Percentiles rank a stretch among this genome's conserved stretches.
Evolutionary conservation across 2,329 filamentous ascomycete genomes (phyloP).

Genomic region (Fusarium tuaranense): DNA sequence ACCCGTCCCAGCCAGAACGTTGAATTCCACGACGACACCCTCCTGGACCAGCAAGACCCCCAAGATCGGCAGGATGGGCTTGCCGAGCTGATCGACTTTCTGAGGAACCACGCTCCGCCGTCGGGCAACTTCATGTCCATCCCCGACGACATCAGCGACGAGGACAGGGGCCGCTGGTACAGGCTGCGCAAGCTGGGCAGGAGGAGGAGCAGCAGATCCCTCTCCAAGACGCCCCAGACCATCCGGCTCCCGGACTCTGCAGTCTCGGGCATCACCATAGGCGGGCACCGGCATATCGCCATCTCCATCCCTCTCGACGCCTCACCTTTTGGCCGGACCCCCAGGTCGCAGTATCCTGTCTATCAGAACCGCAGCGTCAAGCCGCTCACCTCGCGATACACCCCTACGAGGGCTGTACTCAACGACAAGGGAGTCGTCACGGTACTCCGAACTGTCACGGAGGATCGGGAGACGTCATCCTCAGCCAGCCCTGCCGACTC

Average conservation of each 20-base stretch:
- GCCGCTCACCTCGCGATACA: constrained; percentile 34
- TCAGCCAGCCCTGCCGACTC: constrained; percentile 25
- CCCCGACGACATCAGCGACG: constrained; percentile 46
- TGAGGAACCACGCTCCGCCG: constrained; percentile 62
- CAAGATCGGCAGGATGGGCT: constrained; percentile 43
- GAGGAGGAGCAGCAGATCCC: constrained; percentile 54
- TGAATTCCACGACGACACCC: constrained; percentile 37
- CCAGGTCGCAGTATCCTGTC: constrained; percentile 51
- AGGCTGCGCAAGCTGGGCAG: constrained; percentile 56
- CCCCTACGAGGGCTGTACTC: constrained; percentile 45
- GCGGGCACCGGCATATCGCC: constrained; percentile 68
- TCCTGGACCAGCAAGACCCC: constrained; percentile 32
- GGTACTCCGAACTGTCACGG: constrained; percentile 48
- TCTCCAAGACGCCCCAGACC: constrained; percentile 45
- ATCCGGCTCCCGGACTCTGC: constrained; percentile 66
- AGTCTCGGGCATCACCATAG: constrained; percentile 64
- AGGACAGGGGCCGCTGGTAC: constrained; percentile 54
- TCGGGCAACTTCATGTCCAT: constrained; percentile 63
- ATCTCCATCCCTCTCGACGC: constrained; percentile 69
- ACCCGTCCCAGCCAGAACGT: constrained; percentile 23
- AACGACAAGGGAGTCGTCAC: constrained; percentile 54
- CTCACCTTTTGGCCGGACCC: constrained; percentile 54
- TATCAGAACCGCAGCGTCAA: constrained; percentile 34
- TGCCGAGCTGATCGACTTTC: constrained; percentile 59
- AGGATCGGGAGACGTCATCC: constrained; percentile 37